phyloP scores from a whole-genome alignment of 768 basidiomycete species.

The Favolaschia claudopus region DNA sequence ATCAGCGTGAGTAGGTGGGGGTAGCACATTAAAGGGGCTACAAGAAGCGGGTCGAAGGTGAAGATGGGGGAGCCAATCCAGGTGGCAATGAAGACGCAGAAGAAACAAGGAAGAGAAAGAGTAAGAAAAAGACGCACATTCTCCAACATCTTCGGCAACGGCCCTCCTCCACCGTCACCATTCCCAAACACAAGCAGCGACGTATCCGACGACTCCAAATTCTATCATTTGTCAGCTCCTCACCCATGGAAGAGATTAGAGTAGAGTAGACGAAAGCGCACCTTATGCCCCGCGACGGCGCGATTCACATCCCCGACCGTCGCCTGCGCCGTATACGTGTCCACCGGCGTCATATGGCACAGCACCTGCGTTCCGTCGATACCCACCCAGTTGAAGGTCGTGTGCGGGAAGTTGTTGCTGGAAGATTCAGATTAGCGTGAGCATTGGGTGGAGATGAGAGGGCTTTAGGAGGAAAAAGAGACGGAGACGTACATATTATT shows the following conservation, averaged over 20 bases:
- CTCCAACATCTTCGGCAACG: slow-evolving; percentile 91
- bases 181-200: slow-evolving; percentile 94
- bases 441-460: slow-evolving; percentile 3
- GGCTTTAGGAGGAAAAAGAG: neutral
- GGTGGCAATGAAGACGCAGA: neutral
- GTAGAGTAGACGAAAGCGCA: slow-evolving; percentile 29
- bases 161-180: slow-evolving; percentile 94
- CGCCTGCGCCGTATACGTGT: slow-evolving; percentile 93
- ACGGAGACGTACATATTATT: neutral
- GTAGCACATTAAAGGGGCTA: no score
- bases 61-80: no score
- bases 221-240: slow-evolving; percentile 50
- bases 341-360: slow-evolving; percentile 97
- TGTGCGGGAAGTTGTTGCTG: slow-evolving; percentile 94
- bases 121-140: slow-evolving; percentile 64
- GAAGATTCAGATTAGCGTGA: neutral
- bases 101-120: neutral
- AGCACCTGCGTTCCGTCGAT: slow-evolving; percentile 94
- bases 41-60: no score
- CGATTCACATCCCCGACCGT: slow-evolving; percentile 87
- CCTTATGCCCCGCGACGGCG: slow-evolving; percentile 90
- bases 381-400: slow-evolving; percentile 97
- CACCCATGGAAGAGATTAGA: neutral
- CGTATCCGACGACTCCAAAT: slow-evolving; percentile 78
- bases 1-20: no score